Base-by-base conservation (phyloP, 2,329 filamentous ascomycete genomes). In the Phyllachora maydis region DNA sequence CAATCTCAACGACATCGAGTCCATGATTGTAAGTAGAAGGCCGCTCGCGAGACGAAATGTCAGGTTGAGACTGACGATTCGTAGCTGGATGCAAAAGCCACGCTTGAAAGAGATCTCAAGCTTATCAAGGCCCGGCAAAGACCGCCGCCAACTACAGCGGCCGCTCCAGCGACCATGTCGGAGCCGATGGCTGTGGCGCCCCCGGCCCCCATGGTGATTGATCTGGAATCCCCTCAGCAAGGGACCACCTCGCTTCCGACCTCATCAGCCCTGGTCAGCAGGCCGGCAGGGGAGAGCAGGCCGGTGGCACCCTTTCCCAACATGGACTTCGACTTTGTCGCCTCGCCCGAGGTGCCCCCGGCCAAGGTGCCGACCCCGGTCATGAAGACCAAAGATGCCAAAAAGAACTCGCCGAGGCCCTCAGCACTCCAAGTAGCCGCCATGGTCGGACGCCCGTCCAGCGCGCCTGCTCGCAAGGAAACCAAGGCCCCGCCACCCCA, bases 241-340 rank as follows among this genome's bases (percentile, higher is more conserved):
- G 22, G 5, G 10, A 14, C 12, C 11, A 13, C 21, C 8, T 12
- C 11, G 16, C 24, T 13, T 11, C 15, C 9, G 8, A 18, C 17
- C 11, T 6, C 15, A 7, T 18, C 14, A 3, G 2, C 8, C 7
- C 16, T 14, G n/a, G 16, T 17, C 11, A 7, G 14, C 16, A 13
- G 18, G 2, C 14, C 8, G 35, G 39, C 24, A 44, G 41, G 22
- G n/a, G n/a, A n/a, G n/a, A n/a, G n/a, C n/a, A n/a, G n/a, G n/a
- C n/a, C 20, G 6, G 20, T 22, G 12, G 63, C 63, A 10, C 54
- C 63, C 0, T 56, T 66, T 30, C 56, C 62, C 2, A 57, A 65
- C 31, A 65, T 65, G 58, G 59, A 57, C n/a, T n/a, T 61, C 42
- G 54, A 50, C 49, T 29, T 31, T 15, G 23, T 33, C 8, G 25